These are phyloP conservation scores for Naematelia encephala DNA, from an alignment of 768 basidiomycete species.

Conservation along the genomic window DNA sequence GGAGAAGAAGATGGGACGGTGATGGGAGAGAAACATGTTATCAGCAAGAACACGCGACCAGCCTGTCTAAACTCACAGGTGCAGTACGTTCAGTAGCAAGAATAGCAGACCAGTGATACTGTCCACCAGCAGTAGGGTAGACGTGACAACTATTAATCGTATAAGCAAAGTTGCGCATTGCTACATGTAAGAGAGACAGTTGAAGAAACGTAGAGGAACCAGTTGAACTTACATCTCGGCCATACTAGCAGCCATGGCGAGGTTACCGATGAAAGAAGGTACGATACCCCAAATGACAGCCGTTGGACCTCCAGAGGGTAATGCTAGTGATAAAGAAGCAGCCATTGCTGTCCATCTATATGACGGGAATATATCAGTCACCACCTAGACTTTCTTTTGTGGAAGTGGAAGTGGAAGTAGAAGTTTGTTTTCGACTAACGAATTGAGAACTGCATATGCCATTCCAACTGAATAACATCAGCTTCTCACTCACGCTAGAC, in stretches of 20 bases:
- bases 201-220: too few relatives aligned
- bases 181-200: too few relatives aligned
- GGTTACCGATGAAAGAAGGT: conserved; percentile 33
- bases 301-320: conserved; percentile 39
- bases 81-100: conserved; percentile 31
- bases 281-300: conserved; percentile 42
- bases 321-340: conserved; percentile 29
- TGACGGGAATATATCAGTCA: not conserved
- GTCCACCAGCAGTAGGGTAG: conserved; percentile 29
- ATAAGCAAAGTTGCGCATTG: too few relatives aligned
- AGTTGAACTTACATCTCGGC: conserved; percentile 30
- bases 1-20: not conserved
- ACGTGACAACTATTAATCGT: conserved; percentile 6
- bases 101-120: conserved; percentile 43
- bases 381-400: not conserved
- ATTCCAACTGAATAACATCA: conserved; percentile 22
- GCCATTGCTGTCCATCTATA: conserved; percentile 39
- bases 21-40: not conserved
- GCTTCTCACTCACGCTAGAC: too few relatives aligned
- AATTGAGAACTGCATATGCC: conserved; percentile 40
- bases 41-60: not conserved
- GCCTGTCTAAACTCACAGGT: conserved; percentile 18
- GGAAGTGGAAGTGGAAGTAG: too few relatives aligned
- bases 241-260: conserved; percentile 38
- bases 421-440: conserved; percentile 19